Conservation (phyloP, 2,329 filamentous ascomycete species). For the Alternaria solani region DNA sequence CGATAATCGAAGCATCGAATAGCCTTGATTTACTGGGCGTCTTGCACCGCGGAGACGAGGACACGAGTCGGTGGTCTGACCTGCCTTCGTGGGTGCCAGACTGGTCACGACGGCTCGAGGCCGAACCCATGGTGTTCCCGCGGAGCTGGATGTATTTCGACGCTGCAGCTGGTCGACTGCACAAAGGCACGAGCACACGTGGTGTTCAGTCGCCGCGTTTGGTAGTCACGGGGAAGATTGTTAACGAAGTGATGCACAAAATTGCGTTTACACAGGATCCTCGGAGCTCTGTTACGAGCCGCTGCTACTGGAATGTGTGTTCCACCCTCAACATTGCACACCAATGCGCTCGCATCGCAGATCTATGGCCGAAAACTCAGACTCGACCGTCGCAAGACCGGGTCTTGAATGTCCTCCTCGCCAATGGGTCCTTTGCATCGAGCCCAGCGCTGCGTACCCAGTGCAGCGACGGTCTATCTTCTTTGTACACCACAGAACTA, state of each 20-base stretch:
- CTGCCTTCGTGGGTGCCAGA: neutral
- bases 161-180: neutral
- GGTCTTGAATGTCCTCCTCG: too few relatives aligned
- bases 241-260: neutral
- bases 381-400: too few relatives aligned
- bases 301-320: neutral
- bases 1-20: neutral
- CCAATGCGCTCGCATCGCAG: too few relatives aligned
- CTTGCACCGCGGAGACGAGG: neutral
- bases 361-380: too few relatives aligned
- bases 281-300: neutral
- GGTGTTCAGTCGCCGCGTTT: neutral
- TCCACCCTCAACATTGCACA: neutral
- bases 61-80: neutral
- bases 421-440: too few relatives aligned
- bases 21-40: neutral
- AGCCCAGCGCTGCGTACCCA: too few relatives aligned
- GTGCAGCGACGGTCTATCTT: too few relatives aligned
- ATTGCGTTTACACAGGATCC: neutral
- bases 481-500: too few relatives aligned
- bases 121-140: constrained; percentile 1
- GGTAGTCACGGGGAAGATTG: neutral
- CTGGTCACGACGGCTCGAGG: neutral
- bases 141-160: neutral
- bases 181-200: neutral